Evolutionary conservation across 768 basidiomycete genomes (phyloP).

Genomic region (Chalciporus pseudorubinellus): DNA sequence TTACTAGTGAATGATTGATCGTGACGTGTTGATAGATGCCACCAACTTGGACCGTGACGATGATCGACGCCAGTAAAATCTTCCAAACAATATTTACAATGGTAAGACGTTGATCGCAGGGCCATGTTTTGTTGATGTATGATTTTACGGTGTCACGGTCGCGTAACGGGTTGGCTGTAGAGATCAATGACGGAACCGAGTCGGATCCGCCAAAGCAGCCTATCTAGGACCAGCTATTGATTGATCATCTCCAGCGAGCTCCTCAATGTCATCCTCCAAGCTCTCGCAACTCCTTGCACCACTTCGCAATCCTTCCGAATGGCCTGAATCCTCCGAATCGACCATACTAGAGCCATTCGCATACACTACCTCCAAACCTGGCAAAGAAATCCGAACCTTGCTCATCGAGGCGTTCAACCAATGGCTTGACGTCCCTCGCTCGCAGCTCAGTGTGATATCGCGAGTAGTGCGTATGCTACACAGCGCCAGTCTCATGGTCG

Average conservation of each 20-base stretch:
- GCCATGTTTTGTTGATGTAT: no score
- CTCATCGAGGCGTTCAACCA: constrained; percentile 91
- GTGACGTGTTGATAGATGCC: no score
- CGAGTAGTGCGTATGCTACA: constrained; percentile 92
- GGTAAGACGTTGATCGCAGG: no score
- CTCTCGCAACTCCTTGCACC: constrained; percentile 20
- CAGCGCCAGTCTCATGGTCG: constrained; percentile 90
- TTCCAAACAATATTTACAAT: no score
- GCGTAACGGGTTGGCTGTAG: no score
- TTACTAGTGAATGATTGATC: no score
- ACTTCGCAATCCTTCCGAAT: constrained; percentile 18
- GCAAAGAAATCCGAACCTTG: constrained; percentile 87
- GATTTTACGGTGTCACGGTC: no score
- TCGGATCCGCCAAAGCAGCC: no score
- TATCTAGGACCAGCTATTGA: no score
- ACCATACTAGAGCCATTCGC: constrained; percentile 80
- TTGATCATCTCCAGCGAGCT: no score
- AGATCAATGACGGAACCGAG: constrained; percentile 14
- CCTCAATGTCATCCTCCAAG: constrained; percentile 4
- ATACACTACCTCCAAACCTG: constrained; percentile 80
- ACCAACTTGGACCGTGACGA: no score
- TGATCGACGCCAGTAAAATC: no score
- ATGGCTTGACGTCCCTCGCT: constrained; percentile 82
- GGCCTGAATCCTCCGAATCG: constrained; percentile 37
- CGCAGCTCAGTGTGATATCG: constrained; percentile 70